Evolutionary conservation across 805 yeast species (phyloP).

Genomic region (Komagataella populi): DNA sequence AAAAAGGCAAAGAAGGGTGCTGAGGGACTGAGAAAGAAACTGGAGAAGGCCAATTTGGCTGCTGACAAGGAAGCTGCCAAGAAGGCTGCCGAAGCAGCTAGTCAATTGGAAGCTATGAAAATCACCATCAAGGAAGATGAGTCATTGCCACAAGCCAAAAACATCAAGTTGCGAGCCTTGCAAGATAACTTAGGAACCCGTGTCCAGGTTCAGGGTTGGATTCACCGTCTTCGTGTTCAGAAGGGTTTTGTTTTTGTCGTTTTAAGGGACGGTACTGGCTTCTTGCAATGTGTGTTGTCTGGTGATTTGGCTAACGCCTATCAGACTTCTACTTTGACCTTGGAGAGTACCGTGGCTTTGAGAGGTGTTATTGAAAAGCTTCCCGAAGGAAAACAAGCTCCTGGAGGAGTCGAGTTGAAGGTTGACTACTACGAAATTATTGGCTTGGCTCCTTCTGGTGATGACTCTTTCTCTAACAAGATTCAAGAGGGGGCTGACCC

Average conservation of each 20-base stretch:
- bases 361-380: slow-evolving; percentile 72
- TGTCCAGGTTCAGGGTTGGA: slow-evolving; percentile 84
- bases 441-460: slow-evolving; percentile 94
- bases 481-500: slow-evolving; percentile 93
- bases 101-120: slow-evolving; percentile 66
- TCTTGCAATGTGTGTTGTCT: slow-evolving; percentile 68
- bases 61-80: slow-evolving; percentile 37
- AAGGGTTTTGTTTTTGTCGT: slow-evolving; percentile 87
- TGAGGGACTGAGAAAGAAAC: slow-evolving; percentile 78
- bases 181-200: slow-evolving; percentile 49
- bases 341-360: slow-evolving; percentile 73
- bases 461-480: slow-evolving; percentile 88
- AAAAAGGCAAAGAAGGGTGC: slow-evolving; percentile 96
- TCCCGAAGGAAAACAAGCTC: slow-evolving; percentile 95
- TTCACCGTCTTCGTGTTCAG: slow-evolving; percentile 86
- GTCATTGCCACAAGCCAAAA: slow-evolving; percentile 55
- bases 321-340: slow-evolving; percentile 70
- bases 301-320: slow-evolving; percentile 91
- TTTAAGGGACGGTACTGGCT: slow-evolving; percentile 92
- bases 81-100: slow-evolving; percentile 60
- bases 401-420: slow-evolving; percentile 89
- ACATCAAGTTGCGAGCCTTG: slow-evolving; percentile 48
- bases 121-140: slow-evolving; percentile 65
- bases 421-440: slow-evolving; percentile 84
- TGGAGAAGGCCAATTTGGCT: slow-evolving; percentile 49